These are phyloP conservation scores for Colletotrichum sp. DNA, from an alignment of 2,329 filamentous ascomycete genomes.

Conservation along the genomic window DNA sequence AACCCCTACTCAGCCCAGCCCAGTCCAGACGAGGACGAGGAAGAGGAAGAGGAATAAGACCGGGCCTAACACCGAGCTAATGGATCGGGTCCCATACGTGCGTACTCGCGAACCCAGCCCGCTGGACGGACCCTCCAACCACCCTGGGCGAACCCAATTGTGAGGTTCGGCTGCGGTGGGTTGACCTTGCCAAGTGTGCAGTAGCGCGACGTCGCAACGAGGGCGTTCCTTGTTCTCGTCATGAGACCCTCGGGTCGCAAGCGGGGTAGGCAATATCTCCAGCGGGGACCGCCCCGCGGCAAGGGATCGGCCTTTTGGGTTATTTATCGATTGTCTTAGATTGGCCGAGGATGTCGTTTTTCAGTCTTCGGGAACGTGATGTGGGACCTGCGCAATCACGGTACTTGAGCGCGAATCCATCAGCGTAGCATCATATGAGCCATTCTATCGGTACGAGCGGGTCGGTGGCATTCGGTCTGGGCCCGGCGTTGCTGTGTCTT, in stretches of 20 bases:
- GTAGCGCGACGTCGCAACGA: conserved; percentile 6
- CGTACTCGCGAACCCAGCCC: conserved; percentile 8
- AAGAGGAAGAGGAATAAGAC: neutral
- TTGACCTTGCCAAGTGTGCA: conserved; percentile 11
- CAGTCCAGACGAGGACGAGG: neutral
- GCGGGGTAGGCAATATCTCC: conserved; percentile 14
- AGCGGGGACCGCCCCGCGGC: neutral
- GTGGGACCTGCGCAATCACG: neutral
- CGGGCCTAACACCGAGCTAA: conserved; percentile 5
- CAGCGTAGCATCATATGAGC: neutral
- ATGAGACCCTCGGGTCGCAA: conserved; percentile 1
- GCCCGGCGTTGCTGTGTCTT: neutral
- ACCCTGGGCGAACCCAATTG: conserved; percentile 6
- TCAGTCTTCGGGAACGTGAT: neutral
- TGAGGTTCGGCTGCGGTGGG: conserved; percentile 6
- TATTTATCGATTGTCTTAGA: neutral
- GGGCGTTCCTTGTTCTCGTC: conserved; percentile 9
- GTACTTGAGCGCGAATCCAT: neutral
- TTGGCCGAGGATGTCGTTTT: neutral
- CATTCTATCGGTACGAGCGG: neutral
- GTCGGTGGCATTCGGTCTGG: neutral
- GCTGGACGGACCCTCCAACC: neutral
- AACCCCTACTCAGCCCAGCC: neutral
- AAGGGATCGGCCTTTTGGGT: neutral
- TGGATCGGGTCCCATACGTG: neutral